Evolutionary conservation across 2,329 filamentous ascomycete species (phyloP).

Genomic region (Ophiostoma montium): DNA sequence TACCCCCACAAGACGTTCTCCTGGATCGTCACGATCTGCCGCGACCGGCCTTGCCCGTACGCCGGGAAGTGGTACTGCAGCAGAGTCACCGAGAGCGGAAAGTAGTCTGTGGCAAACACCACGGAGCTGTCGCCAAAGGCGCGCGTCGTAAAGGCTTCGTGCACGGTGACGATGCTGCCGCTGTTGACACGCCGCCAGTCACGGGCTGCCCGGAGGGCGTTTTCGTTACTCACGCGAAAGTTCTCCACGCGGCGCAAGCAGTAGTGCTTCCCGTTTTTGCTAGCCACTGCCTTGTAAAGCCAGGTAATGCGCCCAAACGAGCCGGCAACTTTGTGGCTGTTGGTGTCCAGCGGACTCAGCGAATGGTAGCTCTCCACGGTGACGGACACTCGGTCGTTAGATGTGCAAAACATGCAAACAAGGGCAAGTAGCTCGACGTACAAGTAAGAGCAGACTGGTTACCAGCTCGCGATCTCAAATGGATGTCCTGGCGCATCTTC

Average conservation of each 20-base stretch:
- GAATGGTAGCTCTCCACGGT: conserved; percentile 75
- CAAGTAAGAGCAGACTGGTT: conserved; percentile 63
- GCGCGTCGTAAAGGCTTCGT: conserved; percentile 86
- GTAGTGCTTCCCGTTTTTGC: conserved; percentile 80
- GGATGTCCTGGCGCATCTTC: conserved; percentile 71
- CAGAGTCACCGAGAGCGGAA: conserved; percentile 79
- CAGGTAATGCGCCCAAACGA: conserved; percentile 76
- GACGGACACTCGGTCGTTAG: conserved; percentile 25
- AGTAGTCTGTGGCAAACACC: conserved; percentile 87
- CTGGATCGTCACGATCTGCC: conserved; percentile 33
- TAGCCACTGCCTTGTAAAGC: conserved; percentile 88
- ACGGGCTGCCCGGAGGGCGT: conserved; percentile 72
- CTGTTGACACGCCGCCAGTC: conserved; percentile 80
- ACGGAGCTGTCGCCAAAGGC: conserved; percentile 91
- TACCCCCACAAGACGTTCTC: conserved; percentile 84
- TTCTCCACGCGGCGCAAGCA: conserved; percentile 77
- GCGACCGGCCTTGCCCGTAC: conserved; percentile 23
- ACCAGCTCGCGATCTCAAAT: conserved; percentile 75
- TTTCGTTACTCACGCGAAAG: conserved; percentile 77
- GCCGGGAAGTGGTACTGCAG: conserved; percentile 62
- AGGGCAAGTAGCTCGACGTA: background rate
- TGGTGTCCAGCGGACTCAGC: conserved; percentile 75
- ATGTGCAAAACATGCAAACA: background rate
- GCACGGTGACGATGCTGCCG: conserved; percentile 68
- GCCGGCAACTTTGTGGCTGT: conserved; percentile 32